phyloP scores from a whole-genome alignment of 805 yeast species.

The Nakazawaea sp. region DNA sequence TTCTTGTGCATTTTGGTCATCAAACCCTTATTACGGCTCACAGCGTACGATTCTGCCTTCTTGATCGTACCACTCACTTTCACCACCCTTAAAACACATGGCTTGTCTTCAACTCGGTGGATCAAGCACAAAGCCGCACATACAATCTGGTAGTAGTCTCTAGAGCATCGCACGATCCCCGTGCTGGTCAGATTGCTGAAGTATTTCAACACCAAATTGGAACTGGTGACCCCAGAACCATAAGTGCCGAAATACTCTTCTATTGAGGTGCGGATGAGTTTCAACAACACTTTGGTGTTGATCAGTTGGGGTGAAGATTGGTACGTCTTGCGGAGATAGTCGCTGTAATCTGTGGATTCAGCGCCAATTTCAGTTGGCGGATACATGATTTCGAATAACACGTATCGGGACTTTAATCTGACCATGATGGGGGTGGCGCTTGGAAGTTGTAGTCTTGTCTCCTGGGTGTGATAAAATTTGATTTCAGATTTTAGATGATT shows the following conservation, averaged over 20 bases:
- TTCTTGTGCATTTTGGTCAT: conserved; percentile 16
- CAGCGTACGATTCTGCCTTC: conserved; percentile 70
- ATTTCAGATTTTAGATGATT: too few relatives aligned
- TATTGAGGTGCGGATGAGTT: conserved; percentile 48
- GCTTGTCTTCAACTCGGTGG: conserved; percentile 38
- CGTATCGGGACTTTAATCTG: conserved; percentile 77
- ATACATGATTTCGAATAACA: conserved; percentile 70
- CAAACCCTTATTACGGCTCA: conserved; percentile 38
- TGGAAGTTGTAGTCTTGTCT: too few relatives aligned
- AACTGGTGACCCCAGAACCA: conserved; percentile 61
- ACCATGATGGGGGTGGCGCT: too few relatives aligned
- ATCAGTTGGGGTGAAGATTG: conserved; percentile 41
- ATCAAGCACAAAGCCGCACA: conserved; percentile 63
- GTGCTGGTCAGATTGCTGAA: conserved; percentile 76
- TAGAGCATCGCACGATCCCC: conserved; percentile 73
- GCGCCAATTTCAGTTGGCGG: conserved; percentile 35
- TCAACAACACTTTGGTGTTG: conserved; percentile 41
- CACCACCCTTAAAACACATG: conserved; percentile 50
- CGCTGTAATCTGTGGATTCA: conserved; percentile 7
- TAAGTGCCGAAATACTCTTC: conserved; percentile 70
- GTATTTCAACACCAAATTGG: conserved; percentile 62
- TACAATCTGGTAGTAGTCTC: conserved; percentile 55
- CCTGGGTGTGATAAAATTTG: too few relatives aligned
- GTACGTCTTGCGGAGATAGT: conserved; percentile 40
- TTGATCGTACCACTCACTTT: conserved; percentile 84